These are phyloP conservation scores for Phaeotremella skinneri DNA, from an alignment of 768 basidiomycete species.

Conservation along the genomic window DNA sequence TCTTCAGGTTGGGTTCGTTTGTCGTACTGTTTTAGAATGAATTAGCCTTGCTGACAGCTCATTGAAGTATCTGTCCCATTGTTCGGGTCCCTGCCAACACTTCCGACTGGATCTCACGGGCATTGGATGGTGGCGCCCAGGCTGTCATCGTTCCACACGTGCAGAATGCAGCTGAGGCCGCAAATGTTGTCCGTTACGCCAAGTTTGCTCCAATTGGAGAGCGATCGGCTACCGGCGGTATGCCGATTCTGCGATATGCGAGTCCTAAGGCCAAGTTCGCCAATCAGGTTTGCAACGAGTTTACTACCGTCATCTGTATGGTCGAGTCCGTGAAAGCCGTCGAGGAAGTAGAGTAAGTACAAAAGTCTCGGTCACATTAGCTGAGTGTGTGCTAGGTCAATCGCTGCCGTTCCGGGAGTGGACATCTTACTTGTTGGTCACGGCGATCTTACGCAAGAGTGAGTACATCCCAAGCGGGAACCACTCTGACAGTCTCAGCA, in stretches of 20 bases:
- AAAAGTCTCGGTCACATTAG: background rate
- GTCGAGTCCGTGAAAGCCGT: conserved; percentile 33
- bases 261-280: conserved; percentile 28
- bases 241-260: conserved; percentile 33
- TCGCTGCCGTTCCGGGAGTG: conserved; percentile 40
- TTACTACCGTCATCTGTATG: conserved; percentile 35
- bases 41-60: background rate
- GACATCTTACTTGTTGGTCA: conserved; percentile 34
- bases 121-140: conserved; percentile 9
- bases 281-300: conserved; percentile 29
- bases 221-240: conserved; percentile 27
- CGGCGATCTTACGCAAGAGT: conserved; percentile 36
- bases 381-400: conserved; percentile 20
- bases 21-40: background rate
- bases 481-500: conserved; percentile 16
- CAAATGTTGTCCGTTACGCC: conserved; percentile 29
- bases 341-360: conserved; percentile 30
- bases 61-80: no score
- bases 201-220: conserved; percentile 38
- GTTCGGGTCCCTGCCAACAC: background rate
- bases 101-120: background rate
- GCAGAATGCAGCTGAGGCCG: conserved; percentile 30
- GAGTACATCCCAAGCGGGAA: conserved; percentile 7
- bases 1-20: conserved; percentile 28
- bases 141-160: conserved; percentile 45